A percentile compares a stretch with the other conserved stretches of the same genome.
These are phyloP conservation scores for Agaricales sp. DNA, from an alignment of 1,284 basidiomycete genomes.

Conservation along the genomic window DNA sequence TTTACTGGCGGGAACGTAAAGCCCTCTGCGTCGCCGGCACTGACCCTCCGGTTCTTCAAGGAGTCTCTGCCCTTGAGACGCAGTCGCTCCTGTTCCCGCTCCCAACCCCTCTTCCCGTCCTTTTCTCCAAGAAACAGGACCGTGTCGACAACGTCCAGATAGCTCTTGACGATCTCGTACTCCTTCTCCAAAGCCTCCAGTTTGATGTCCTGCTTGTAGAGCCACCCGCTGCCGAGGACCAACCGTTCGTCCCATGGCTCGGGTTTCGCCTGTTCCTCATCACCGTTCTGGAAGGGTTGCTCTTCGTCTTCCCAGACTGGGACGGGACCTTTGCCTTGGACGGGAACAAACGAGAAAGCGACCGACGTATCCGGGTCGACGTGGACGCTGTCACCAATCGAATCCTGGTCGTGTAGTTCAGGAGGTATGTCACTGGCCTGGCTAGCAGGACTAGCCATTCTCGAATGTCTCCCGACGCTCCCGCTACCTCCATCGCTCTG, in stretches of 20 bases:
- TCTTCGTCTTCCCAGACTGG: slow-evolving; percentile 73
- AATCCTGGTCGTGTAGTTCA: slow-evolving; percentile 21
- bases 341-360: slow-evolving; percentile 57
- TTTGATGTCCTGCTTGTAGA: slow-evolving; percentile 60
- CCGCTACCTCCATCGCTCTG: slow-evolving; percentile 49
- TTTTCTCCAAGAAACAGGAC: slow-evolving; percentile 55
- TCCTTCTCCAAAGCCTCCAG: slow-evolving; percentile 49
- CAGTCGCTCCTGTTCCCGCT: slow-evolving; percentile 32
- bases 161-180: slow-evolving; percentile 40
- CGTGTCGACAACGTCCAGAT: slow-evolving; percentile 65
- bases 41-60: slow-evolving; percentile 38
- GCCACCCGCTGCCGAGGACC: slow-evolving; percentile 67
- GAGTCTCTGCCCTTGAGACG: slow-evolving; percentile 23
- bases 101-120: slow-evolving; percentile 41
- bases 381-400: slow-evolving; percentile 9
- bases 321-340: slow-evolving; percentile 51
- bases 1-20: slow-evolving; percentile 12
- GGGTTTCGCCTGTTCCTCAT: slow-evolving; percentile 31
- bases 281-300: slow-evolving; percentile 28
- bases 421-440: slow-evolving; percentile 28
- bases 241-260: slow-evolving; percentile 74
- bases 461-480: slow-evolving; percentile 26
- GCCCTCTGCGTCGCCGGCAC: slow-evolving; percentile 33
- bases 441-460: slow-evolving; percentile 35
- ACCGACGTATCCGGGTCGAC: slow-evolving; percentile 47